Evolutionary conservation across 2,329 filamentous ascomycete species (phyloP), one percentile per base, ranked within the genome.

Genomic region (Phyllosticta citribraziliensis): DNA sequence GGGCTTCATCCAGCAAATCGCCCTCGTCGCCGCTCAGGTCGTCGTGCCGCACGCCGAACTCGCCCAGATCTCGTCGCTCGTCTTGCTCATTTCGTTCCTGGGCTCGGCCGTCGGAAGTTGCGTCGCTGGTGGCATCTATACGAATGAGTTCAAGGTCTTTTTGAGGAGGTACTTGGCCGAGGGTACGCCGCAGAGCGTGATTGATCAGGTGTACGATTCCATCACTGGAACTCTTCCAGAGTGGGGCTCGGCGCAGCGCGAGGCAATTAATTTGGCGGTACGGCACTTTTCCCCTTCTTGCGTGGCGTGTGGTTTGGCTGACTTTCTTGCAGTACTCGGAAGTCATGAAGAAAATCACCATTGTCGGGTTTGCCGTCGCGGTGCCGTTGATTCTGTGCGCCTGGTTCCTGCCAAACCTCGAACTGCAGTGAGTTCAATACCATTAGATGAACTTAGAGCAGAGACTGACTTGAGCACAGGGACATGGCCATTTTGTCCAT

Each of bases 111-210:
- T 77, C 25, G 74, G 75, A 1, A 55, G 70, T 67, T 73, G 74
- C 52, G 74, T 80, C 55, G 78, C 79, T 2, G 79, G 79, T 5
- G 78, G 74, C 6, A 80, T 82, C 14, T 82, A 81, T 64, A 81
- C 79, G 0, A 74, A 73, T n/a, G 73, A 74, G 0, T 73, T 81
- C 63, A 73, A 74, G 33, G 62, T 68, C 3, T 67, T 70, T 5
- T 65, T 80, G 58, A 68, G 68, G 55, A 62, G 66, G 8, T 73
- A 74, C 40, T 66, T 81, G 5, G 76, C 76, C 9, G 57, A 65
- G 0, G 61, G 60, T 3, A 72, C 71, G 1, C 66, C 67, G 30
- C 27, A 70, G 12, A 64, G 65, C 1, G 62, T 71, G 10, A 71
- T 80, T 24, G 66, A 76, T 22, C 63, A 63, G 1, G 66, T 80